Evolutionary conservation across 306 rosid genomes (phyloP), one percentile per base, ranked within the genome.

Genomic region (Geum urbanum): DNA sequence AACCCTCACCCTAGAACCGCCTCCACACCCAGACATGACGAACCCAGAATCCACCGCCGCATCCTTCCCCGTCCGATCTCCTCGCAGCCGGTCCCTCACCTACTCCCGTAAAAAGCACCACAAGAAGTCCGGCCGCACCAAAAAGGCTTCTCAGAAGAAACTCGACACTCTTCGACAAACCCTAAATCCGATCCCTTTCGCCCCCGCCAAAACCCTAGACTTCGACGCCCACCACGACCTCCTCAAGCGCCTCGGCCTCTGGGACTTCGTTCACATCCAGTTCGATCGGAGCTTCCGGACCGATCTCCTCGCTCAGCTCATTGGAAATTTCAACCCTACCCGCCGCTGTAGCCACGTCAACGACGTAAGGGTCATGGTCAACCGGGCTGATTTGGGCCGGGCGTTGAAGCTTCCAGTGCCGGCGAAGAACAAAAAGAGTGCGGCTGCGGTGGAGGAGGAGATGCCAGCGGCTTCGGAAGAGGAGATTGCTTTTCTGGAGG

Each of bases 201-300:
- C 74, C 0, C 94, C 98, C 0, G 45, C 58, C 0, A 90, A 85
- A 78, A 58, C 40, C 66, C 87, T 91, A 15, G 88, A 91, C 79
- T 94, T 94, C 47, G 54, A 72, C 37, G 44, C 72, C 58, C 91
- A 88, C 66, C 76, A 84, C 83, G 67, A 79, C 56, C 96, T 94
- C 46, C 44, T 94, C 63, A 78, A 78, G 84, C 86, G 91, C 18
- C 62, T 94, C 2, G 96, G 96, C 58, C 64, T 94, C 49, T 94
- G 99, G 97, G 88, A 87, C 20, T 91, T 94, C 22, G 97, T 83
- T 18, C 90, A 87, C 35, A 54, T 81, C 19, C 87, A 94, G 60
- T 91, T 88, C 39, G 95, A 91, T 64, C 69, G 81, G 57, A 49
- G 0, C n/a, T 27, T 94, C 40, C 83, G 86, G 12, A 20, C 60